Evolutionary conservation across 495 filamentous ascomycete species (phyloP), one percentile per base, ranked within the genome.

Genomic region (Lasiosphaeris hirsuta): DNA sequence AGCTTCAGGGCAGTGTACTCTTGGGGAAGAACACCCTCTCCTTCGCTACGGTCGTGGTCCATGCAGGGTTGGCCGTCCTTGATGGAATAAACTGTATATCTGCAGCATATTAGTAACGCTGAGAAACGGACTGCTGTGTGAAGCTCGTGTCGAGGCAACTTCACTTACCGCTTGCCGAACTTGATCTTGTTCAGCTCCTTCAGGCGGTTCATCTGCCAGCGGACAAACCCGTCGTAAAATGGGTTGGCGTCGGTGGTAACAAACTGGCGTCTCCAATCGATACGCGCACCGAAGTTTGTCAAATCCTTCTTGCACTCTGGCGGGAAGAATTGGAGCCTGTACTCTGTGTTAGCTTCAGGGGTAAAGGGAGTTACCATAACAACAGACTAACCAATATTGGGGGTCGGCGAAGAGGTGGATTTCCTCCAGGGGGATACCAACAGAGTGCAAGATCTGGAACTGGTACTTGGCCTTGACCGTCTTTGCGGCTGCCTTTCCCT

Each of bases 1-100:
- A 96, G 78, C 75, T 96, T 97, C 68, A 98, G 74, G 17, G 87
- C 91, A 10, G 90, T 91, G 72, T 98, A 98, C 66, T 97, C 89
- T 68, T 97, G 93, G 13, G 89, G 88, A 37, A 83, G 85, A 48
- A 97, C 84, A 51, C 90, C 94, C 76, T 98, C 94, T 58, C 94
- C 94, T 57, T 90, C 85, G 51, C 86, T 89, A 60, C 94, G 81
- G 72, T 98, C 94, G 73, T 98, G 94, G 72, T 97, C 94, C 86
- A 97, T 90, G 76, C 94, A 98, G 11, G 94, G 90, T 69, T 97
- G 94, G 48, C 92, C 93, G 67, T 97, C 94, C 75, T 96, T 97
- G 56, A 94, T 92, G 13, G 86, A 90, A 78, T 97, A 97, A 60
- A 98, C 85, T 1, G 93, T 97, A 69, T 96, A 30, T 2, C 23